phyloP scores from a whole-genome alignment of 768 basidiomycete species.

The Flagelloscypha sp. region DNA sequence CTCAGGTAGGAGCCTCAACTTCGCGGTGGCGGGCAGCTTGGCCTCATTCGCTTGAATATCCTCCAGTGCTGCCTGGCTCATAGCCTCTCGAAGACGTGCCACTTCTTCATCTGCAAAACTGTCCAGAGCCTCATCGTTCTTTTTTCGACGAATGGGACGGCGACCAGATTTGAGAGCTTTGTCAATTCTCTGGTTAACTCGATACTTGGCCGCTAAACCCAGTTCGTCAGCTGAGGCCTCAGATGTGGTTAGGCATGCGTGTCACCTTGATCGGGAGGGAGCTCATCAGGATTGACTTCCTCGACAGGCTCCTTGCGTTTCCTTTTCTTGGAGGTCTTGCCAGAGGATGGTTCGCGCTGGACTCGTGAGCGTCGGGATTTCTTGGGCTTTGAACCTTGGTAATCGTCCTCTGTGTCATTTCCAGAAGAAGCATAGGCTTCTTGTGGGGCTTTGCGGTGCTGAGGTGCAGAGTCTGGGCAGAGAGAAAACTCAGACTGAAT shows the following conservation, averaged over 20 bases:
- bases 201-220: too few relatives aligned
- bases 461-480: too few relatives aligned
- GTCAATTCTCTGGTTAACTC: too few relatives aligned
- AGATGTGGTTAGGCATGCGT: too few relatives aligned
- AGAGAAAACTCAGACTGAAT: too few relatives aligned
- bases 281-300: constrained; percentile 58
- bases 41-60: constrained; percentile 76
- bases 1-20: constrained; percentile 77
- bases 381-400: constrained; percentile 23
- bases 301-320: constrained; percentile 49
- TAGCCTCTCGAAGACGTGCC: constrained; percentile 76
- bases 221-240: background rate
- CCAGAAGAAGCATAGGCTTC: constrained; percentile 43
- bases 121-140: constrained; percentile 78
- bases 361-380: constrained; percentile 13
- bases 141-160: constrained; percentile 61
- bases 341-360: constrained; percentile 22
- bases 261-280: constrained; percentile 75
- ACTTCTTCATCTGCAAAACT: constrained; percentile 87
- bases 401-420: constrained; percentile 31
- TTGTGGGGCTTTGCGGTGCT: background rate
- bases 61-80: constrained; percentile 80
- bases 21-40: constrained; percentile 74
- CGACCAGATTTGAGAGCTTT: too few relatives aligned
- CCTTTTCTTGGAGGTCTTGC: constrained; percentile 44